A percentile compares a stretch with the other conserved stretches of the same genome.
Evolutionary conservation across 768 basidiomycete species (phyloP).

Genomic region (Clitopilus hobsonii): DNA sequence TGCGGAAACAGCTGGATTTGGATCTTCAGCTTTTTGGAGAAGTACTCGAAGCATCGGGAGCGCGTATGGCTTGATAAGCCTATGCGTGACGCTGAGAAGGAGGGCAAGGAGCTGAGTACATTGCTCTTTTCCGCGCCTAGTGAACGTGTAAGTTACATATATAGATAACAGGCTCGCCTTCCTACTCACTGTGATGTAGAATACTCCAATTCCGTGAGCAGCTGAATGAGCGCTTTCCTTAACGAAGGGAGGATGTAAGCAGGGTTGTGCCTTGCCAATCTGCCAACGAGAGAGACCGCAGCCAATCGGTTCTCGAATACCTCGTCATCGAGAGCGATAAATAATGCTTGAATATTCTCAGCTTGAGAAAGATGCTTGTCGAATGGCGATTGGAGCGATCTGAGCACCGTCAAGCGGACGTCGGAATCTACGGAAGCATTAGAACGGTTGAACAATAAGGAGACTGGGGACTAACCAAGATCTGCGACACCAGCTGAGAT

Average conservation of each 20-base stretch:
- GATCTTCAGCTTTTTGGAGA: constrained; percentile 79
- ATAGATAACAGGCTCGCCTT: neutral
- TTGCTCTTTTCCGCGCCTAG: constrained; percentile 80
- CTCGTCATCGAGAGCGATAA: constrained; percentile 95
- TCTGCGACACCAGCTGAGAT: constrained; percentile 91
- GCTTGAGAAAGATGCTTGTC: constrained; percentile 95
- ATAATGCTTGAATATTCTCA: constrained; percentile 90
- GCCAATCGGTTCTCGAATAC: constrained; percentile 85
- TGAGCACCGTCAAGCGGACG: constrained; percentile 81
- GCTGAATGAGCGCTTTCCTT: constrained; percentile 88
- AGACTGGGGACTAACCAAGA: constrained; percentile 51
- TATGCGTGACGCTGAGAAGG: constrained; percentile 83
- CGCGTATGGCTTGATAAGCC: constrained; percentile 90
- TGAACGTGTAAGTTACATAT: neutral
- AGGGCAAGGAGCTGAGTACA: constrained; percentile 84
- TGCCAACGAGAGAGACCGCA: constrained; percentile 86
- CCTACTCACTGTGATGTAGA: constrained; percentile 69
- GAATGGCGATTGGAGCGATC: constrained; percentile 83
- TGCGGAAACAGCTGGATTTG: constrained; percentile 80
- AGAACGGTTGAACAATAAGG: constrained; percentile 2
- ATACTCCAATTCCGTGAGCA: constrained; percentile 93
- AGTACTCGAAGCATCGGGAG: constrained; percentile 87
- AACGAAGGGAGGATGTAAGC: constrained; percentile 97
- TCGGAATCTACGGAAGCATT: constrained; percentile 46
- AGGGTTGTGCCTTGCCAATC: constrained; percentile 88